phyloP scores from a whole-genome alignment of 768 basidiomycete genomes.

The Leccinum fibrillosum region DNA sequence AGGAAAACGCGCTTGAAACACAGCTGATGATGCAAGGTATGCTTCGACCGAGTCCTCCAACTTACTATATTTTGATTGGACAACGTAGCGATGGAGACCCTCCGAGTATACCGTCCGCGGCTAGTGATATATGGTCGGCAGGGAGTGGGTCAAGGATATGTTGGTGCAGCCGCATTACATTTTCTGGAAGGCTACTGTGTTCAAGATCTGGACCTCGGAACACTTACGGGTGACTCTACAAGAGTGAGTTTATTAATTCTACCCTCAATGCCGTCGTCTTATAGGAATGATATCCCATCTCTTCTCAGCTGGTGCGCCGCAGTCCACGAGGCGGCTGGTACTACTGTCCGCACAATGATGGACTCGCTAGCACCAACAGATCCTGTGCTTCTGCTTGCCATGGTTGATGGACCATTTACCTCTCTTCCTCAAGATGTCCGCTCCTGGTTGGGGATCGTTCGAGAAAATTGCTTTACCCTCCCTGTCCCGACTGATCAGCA shows the following conservation, averaged over 20 bases:
- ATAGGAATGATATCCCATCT: slow-evolving; percentile 65
- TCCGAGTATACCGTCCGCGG: slow-evolving; percentile 88
- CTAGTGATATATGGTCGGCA: slow-evolving; percentile 74
- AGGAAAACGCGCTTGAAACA: slow-evolving; percentile 82
- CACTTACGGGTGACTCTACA: slow-evolving; percentile 83
- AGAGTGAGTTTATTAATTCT: slow-evolving; percentile 51
- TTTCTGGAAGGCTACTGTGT: slow-evolving; percentile 95
- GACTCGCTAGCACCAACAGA: slow-evolving; percentile 90
- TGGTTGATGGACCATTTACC: slow-evolving; percentile 74
- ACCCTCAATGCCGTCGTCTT: not conserved
- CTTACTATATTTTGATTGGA: not conserved
- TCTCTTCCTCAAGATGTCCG: slow-evolving; percentile 79
- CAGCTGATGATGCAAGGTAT: slow-evolving; percentile 86
- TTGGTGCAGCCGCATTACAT: slow-evolving; percentile 89
- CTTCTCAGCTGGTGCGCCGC: slow-evolving; percentile 82
- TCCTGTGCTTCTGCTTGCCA: slow-evolving; percentile 86
- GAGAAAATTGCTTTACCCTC: slow-evolving; percentile 73
- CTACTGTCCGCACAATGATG: slow-evolving; percentile 86
- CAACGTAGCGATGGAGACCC: slow-evolving; percentile 78
- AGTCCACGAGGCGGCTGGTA: slow-evolving; percentile 78
- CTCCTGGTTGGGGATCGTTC: slow-evolving; percentile 83
- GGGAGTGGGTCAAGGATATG: slow-evolving; percentile 89
- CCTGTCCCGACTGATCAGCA: slow-evolving; percentile 48
- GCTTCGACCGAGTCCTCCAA: slow-evolving; percentile 20
- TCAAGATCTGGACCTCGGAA: slow-evolving; percentile 89